Base-by-base conservation (phyloP, 1,284 basidiomycete species). In the Heliocybe sulcata region DNA sequence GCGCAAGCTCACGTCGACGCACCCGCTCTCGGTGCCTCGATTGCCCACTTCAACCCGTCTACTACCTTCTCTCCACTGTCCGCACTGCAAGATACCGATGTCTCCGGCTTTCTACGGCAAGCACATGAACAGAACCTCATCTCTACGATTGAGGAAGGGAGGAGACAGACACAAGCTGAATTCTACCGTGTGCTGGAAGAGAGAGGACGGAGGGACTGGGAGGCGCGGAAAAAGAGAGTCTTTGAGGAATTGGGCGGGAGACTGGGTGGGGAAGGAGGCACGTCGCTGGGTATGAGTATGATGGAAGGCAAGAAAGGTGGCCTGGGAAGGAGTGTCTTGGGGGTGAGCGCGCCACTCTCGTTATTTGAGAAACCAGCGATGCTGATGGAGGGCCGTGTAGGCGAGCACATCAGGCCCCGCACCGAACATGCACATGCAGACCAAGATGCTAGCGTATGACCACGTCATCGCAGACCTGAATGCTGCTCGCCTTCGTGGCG, bases 391-490 rank as follows among this genome's bases (percentile, higher is more conserved):
- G 14, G 20, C 2, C 1, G 23, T 52, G 25, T 59, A 82, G 78
- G 68, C 77, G 38, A 79, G 77, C 62, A 49, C 47, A 23, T 71
- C 73, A 19, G 72, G 77, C 2, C 80, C 84, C 0, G 80, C 76
- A 57, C 72, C 85, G 22, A 83, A 77, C 20, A 68, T 90, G 51
- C 85, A 90, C 62, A 87, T 92, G 81, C 94, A 96, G 71, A 87
- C 81, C 67, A 93, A 93, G 72, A 95, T 96, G 92, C 91, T 95
- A 83, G 85, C 84, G n/a, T 98, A 96, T 67, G 90, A 93, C 69
- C 82, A 83, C 55, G 85, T 91, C 29, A 76, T 96, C 45, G 72
- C 79, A 16, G 82, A 89, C 31, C 71, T 94, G 50, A 94, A 92
- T 67, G 72, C 81, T 50, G 80, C 90, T 6, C 76, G 92, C 48